Percentiles rank a stretch among this genome's conserved stretches.
phyloP scores from a whole-genome alignment of 2,329 filamentous ascomycete species.

The Exophiala spinifera region DNA sequence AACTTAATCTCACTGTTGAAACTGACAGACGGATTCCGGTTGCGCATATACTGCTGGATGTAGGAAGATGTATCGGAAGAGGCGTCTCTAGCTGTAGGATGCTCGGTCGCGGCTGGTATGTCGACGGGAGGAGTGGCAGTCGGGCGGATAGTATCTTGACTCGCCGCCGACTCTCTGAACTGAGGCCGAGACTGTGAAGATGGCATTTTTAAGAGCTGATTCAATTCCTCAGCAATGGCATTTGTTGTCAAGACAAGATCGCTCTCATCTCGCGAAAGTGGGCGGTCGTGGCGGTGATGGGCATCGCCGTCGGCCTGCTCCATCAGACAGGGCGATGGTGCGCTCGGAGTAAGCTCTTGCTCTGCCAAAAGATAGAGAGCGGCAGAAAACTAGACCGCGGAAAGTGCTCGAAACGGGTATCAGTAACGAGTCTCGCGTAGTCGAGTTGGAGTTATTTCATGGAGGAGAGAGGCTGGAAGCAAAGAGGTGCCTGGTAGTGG shows the following conservation, averaged over 20 bases:
- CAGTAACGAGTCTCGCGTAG: background rate
- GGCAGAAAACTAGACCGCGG: background rate
- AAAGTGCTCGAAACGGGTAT: background rate
- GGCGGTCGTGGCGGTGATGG: constrained; percentile 11
- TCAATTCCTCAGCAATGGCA: background rate
- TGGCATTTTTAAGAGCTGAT: background rate
- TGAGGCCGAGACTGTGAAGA: constrained; percentile 12
- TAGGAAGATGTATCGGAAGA: constrained; percentile 25
- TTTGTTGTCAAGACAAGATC: background rate
- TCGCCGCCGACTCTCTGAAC: constrained; percentile 16
- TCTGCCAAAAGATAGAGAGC: background rate
- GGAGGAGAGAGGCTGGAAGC: background rate
- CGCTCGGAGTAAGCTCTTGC: background rate
- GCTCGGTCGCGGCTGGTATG: constrained; percentile 42
- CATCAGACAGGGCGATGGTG: constrained; percentile 9
- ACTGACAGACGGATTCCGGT: constrained; percentile 41
- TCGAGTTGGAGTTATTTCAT: background rate
- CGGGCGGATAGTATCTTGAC: constrained; percentile 27
- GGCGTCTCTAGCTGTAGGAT: constrained; percentile 26
- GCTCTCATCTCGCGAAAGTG: constrained; percentile 10
- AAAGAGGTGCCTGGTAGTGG: background rate
- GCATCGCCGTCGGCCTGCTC: constrained; percentile 21
- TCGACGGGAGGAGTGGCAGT: constrained; percentile 44
- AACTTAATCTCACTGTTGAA: constrained; percentile 42
- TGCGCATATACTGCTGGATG: constrained; percentile 40